Base-by-base conservation (phyloP, 2,329 filamentous ascomycete species). In the Ambrosiella xylebori region DNA sequence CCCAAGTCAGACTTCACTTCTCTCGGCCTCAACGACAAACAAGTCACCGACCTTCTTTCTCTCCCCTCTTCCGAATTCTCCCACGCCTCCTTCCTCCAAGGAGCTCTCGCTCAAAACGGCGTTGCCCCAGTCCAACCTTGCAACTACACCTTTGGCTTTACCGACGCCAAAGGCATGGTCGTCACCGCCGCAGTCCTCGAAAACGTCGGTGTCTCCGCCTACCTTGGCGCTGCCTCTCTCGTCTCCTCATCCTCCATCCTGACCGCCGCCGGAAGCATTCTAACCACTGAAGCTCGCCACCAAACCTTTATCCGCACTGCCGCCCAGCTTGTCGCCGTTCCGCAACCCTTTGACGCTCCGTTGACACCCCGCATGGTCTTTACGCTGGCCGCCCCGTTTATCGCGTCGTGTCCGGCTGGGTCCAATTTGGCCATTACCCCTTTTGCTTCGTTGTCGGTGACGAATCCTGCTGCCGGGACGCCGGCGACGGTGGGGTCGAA, bases 231-330 rank as follows among this genome's bases (percentile, higher is more conserved):
- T 35, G 84, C 83, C 12, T 80, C 82, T 3, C 73, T 87, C 38
- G 69, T 88, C 62, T 74, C 77, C 51, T 74, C 76, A 58, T 71
- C 75, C 54, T 73, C 72, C 54, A 78, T 86, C 61, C 79, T 89
- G 55, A 73, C 76, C 61, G 79, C 80, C 17, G 85, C 85, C 1
- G 85, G 76, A 8, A 79, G 79, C 55, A 88, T 89, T 67, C 76
- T 86, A 50, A 85, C 84, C 27, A 77, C 86, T 61, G 85, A 89
- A 71, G 76, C 84, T 36, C 78, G 85, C 60, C 85, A 89, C 71
- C 82, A 86, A 70, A 82, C 82, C 61, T 82, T 85, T 69, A 80
- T 88, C 69, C 81, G 85, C 62, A 71, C 75, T 59, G 80, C 79
- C 44, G 72, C 75, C 17, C 74, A 76, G 60, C 71, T 74, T 57